These are phyloP conservation scores for Aphanomyces invadans DNA, from an alignment of 352 stramenopile genomes.

Conservation along the genomic window DNA sequence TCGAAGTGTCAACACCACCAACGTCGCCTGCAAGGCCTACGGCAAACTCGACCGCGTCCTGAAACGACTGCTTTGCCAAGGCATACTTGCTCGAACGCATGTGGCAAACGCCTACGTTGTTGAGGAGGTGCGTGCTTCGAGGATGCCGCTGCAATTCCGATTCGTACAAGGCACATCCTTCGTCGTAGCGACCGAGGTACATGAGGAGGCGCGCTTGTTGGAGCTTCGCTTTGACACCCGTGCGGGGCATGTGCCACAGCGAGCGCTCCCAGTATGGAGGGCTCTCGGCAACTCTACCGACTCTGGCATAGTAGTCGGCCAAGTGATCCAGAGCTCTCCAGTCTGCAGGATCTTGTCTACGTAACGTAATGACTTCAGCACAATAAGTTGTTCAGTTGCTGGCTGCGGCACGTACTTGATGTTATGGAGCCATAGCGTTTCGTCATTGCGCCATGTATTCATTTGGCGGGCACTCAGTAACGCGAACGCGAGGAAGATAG, in stretches of 20 bases:
- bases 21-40: neutral
- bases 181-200: neutral
- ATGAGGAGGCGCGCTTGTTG: conserved; percentile 1
- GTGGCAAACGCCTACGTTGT: neutral
- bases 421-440: neutral
- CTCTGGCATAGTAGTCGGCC: conserved; percentile 4
- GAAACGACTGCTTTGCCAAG: neutral
- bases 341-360: conserved; percentile 1
- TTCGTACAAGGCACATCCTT: neutral
- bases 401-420: neutral
- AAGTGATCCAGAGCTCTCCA: conserved; percentile 1
- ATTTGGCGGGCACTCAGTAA: neutral
- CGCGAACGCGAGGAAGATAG: neutral
- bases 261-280: conserved; percentile 1
- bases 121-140: conserved; percentile 1
- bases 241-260: neutral
- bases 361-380: no score
- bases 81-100: neutral
- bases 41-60: neutral
- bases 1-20: neutral
- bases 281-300: neutral
- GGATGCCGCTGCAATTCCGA: neutral
- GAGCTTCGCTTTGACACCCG: neutral
- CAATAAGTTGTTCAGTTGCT: no score
- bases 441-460: neutral